Evolutionary conservation across 1,284 basidiomycete species (phyloP).

Genomic region (Pseudozyma flocculosa): DNA sequence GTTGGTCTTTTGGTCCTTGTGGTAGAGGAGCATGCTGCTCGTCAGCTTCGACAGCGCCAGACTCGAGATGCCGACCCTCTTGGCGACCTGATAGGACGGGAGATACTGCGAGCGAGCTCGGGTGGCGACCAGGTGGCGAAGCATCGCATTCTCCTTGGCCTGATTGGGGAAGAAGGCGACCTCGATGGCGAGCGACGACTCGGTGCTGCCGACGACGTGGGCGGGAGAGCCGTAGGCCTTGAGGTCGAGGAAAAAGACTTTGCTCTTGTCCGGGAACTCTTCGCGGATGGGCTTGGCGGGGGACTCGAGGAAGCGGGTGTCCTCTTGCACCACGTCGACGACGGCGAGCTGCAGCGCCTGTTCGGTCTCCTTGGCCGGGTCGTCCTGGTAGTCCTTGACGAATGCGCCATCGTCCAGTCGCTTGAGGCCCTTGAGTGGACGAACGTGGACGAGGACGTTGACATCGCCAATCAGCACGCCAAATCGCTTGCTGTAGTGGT

Average conservation of each 20-base stretch:
- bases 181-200: constrained; percentile 44
- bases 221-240: constrained; percentile 93
- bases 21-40: constrained; percentile 86
- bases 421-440: constrained; percentile 70
- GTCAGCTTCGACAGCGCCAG: constrained; percentile 76
- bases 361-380: constrained; percentile 73
- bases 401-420: constrained; percentile 84
- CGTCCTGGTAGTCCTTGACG: constrained; percentile 87
- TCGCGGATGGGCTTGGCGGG: constrained; percentile 77
- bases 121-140: constrained; percentile 40
- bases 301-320: constrained; percentile 61
- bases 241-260: constrained; percentile 92
- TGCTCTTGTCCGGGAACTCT: constrained; percentile 86
- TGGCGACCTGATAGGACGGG: constrained; percentile 40
- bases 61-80: constrained; percentile 39
- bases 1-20: constrained; percentile 73
- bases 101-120: constrained; percentile 38
- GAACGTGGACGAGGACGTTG: constrained; percentile 50
- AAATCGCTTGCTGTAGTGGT: constrained; percentile 81
- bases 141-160: constrained; percentile 41
- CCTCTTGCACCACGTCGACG: constrained; percentile 42
- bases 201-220: constrained; percentile 73
- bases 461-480: constrained; percentile 82
- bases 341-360: constrained; percentile 66
- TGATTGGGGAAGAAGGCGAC: constrained; percentile 47